Evolutionary conservation across 1,284 basidiomycete species (phyloP), one percentile per base, ranked within the genome.

Genomic region (Leccinum fallax): DNA sequence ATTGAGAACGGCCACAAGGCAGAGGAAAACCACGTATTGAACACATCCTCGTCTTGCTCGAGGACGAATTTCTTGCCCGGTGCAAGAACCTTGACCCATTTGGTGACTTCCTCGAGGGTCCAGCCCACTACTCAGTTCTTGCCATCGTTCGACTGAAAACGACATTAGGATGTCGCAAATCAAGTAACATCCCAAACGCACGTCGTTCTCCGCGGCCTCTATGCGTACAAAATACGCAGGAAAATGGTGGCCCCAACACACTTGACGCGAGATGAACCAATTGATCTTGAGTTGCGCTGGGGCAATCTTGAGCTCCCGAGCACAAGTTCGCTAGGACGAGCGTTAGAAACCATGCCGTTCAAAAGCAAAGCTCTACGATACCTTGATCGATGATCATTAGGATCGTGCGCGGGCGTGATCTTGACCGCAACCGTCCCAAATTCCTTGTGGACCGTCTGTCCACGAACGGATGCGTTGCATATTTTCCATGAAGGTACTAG

Each of bases 1-100:
- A n/a, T n/a, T n/a, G 95, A 97, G 80, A 95, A 98, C 2, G 97
- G 97, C 97, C 97, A 99, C 8, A 98, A 81, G 62, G 89, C 97
- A 58, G 96, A 98, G 0, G 95, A 98, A 81, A 99, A 99, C 96
- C 97, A 99, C 1, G 97, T 99, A 79, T 99, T 97, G 16, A 99
- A 85, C 1, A 99, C 97, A 72, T 99, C 97, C 63, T 95, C 94
- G 70, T 99, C 97, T 77, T 99, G 97, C 74, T 92, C 87, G 8
- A 99, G 81, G 1, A 83, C 87, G 76, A 92, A 98, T 61, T 82
- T 82, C 53, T 81, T 87, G 58, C 87, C 89, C 21, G 80, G 83
- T 15, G 94, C 95, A 36, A 95, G 75, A 63, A 81, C 81, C 69
- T 85, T 83, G 2, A 94, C 97, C 48, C 93, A 86, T 65, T 84